A percentile compares a stretch with the other conserved stretches of the same genome.
Evolutionary conservation across 257 asterid genomes (phyloP).

Genomic region (Euphrasia confusa): DNA sequence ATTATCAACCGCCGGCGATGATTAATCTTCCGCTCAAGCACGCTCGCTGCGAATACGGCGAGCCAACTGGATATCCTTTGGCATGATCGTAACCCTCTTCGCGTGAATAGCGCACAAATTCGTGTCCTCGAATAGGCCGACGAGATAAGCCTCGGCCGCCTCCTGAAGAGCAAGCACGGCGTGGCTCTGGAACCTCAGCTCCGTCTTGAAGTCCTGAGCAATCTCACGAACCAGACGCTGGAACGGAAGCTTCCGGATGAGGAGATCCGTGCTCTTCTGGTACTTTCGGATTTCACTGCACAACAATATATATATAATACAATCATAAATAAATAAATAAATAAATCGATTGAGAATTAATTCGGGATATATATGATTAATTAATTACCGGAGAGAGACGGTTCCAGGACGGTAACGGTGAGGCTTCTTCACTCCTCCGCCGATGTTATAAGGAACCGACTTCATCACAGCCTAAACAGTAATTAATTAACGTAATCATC

Average conservation of each 20-base stretch:
- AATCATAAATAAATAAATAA: too few species aligned
- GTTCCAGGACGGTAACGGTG: conserved; percentile 8
- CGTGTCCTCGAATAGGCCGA: too few species aligned
- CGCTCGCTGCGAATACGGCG: conserved; percentile 3
- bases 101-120: too few species aligned
- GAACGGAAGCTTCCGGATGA: too few species aligned
- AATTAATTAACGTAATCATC: too few species aligned
- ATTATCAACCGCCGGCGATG: too few species aligned
- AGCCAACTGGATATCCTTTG: background rate
- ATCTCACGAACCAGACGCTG: background rate
- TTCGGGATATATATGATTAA: too few species aligned
- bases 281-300: background rate
- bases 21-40: background rate
- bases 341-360: background rate
- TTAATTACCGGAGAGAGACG: background rate
- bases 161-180: too few species aligned
- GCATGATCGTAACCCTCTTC: too few species aligned
- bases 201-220: background rate
- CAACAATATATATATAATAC: background rate
- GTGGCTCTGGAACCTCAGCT: background rate
- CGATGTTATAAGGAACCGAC: background rate
- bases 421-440: background rate
- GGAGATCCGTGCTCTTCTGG: too few species aligned
- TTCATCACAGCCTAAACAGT: background rate
- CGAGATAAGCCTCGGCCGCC: too few species aligned